Base-by-base conservation (phyloP, 768 basidiomycete species). In the Termitomyces sp. region DNA sequence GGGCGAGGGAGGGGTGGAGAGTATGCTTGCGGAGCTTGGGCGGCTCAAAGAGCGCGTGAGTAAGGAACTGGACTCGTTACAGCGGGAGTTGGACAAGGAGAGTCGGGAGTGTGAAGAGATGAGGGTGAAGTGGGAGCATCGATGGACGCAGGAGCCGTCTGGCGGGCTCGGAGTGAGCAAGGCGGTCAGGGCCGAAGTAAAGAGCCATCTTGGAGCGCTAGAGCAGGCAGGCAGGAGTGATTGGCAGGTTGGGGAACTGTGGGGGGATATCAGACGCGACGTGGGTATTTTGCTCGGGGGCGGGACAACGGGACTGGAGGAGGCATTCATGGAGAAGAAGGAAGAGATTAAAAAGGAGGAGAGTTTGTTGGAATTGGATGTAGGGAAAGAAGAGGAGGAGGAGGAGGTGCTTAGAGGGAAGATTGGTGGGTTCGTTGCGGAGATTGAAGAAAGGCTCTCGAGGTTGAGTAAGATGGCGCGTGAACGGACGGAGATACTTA, bases 61-160 rank as follows among this genome's bases (percentile, higher is more conserved):
- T 56, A 65, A 71, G 10, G 87, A 87, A 43, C 76, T 99, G 44
- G 84, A 91, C 9, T 68, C 72, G 22, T 70, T 88, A 42, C 77
- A 80, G 3, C 73, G 78, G 4, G 85, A 93, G 49, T 73, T 99
- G 42, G 95, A 97, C 16, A 73, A 74, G 40, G 97, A 98, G 72
- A 86, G 84, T 35, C 76, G 85, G 62, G 93, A 94, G 48, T 98
- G 94, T 72, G 96, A 99, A 72, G 77, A 80, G 50, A 84, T 87
- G 85, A 77, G 94, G 56, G 88, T 94, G 65, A 89, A 89, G 70
- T 95, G 92, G 70, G 88, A 88, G 32, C 87, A 94, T 63, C 70
- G 83, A 30, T 98, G 92, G 88, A 86, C 88, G 8, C 95, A 97
- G 70, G 80, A 83, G 9, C 95, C 96, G 0, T 88, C 88, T 5